These are phyloP conservation scores for Juglanconis sp. DNA, from an alignment of 2,329 filamentous ascomycete genomes.

Conservation along the genomic window DNA sequence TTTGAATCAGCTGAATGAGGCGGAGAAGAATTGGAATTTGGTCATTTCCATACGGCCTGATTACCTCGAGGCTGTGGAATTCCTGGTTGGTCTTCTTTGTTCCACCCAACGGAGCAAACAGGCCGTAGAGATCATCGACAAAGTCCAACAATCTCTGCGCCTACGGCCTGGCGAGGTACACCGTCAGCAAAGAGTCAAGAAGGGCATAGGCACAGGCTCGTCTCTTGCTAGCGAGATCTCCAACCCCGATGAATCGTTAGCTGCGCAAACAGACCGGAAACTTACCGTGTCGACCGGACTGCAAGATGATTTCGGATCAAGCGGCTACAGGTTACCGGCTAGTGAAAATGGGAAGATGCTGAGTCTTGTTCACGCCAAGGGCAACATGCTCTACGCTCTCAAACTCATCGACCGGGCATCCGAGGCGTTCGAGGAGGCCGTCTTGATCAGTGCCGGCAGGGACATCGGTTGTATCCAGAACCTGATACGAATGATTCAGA, in stretches of 20 bases:
- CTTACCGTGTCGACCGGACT: conserved; percentile 10
- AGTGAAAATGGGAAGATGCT: conserved; percentile 90
- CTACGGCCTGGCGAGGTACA: conserved; percentile 29
- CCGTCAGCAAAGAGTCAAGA: conserved; percentile 22
- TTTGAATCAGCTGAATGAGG: conserved; percentile 76
- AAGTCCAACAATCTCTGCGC: conserved; percentile 72
- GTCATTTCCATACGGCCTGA: conserved; percentile 81
- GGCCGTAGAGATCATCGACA: conserved; percentile 82
- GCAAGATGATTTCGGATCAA: conserved; percentile 61
- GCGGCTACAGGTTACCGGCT: conserved; percentile 80
- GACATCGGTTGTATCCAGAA: conserved; percentile 68
- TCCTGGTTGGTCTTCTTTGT: conserved; percentile 85
- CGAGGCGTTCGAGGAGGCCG: conserved; percentile 89
- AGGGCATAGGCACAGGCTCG: conserved; percentile 22
- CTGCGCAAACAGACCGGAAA: conserved; percentile 19
- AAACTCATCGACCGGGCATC: conserved; percentile 80
- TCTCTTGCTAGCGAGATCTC: conserved; percentile 14
- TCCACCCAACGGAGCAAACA: conserved; percentile 76
- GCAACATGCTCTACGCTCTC: conserved; percentile 93
- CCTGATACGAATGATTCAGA: conserved; percentile 75
- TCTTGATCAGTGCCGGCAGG: conserved; percentile 79
- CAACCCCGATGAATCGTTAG: conserved; percentile 21
- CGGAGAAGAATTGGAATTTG: conserved; percentile 78
- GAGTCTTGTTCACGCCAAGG: conserved; percentile 92
- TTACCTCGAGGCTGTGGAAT: conserved; percentile 93